Percentiles rank a stretch among this genome's conserved stretches.
Evolutionary conservation across 2,329 filamentous ascomycete species (phyloP).

Genomic region (Aspergillus tubingensis): DNA sequence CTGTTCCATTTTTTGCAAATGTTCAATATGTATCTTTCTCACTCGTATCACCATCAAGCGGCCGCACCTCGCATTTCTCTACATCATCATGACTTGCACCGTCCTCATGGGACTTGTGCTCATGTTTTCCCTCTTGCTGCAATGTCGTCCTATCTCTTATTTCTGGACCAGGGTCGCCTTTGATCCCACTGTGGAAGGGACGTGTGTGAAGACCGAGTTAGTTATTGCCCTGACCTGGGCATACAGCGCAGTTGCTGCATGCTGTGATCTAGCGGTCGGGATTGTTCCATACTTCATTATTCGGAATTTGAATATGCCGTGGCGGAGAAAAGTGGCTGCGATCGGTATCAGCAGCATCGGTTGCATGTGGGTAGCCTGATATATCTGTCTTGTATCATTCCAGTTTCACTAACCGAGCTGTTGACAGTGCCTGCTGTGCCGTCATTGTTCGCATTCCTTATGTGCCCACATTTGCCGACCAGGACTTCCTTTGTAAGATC

Average conservation of each 20-base stretch:
- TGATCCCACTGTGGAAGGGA: slow-evolving; percentile 31
- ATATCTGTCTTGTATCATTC: no score
- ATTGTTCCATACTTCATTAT: slow-evolving; percentile 43
- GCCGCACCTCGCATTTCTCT: slow-evolving; percentile 51
- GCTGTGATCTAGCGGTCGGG: slow-evolving; percentile 54
- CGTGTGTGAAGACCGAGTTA: slow-evolving; percentile 42
- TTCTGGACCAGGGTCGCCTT: slow-evolving; percentile 47
- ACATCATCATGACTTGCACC: slow-evolving; percentile 46
- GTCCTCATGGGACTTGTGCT: slow-evolving; percentile 49
- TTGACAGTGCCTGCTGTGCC: not conserved
- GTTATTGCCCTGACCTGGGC: slow-evolving; percentile 30
- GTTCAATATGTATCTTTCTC: slow-evolving; percentile 56
- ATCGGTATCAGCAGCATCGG: not conserved
- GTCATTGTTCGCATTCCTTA: slow-evolving; percentile 7
- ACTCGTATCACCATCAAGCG: slow-evolving; percentile 50
- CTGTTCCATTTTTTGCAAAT: slow-evolving; percentile 50
- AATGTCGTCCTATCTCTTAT: slow-evolving; percentile 51
- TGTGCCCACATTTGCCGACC: not conserved
- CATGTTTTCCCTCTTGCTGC: slow-evolving; percentile 52
- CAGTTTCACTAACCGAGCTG: not conserved
- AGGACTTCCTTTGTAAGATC: not conserved
- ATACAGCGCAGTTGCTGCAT: slow-evolving; percentile 29
- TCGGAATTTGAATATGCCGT: not conserved
- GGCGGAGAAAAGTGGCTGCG: not conserved
- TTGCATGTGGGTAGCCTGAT: not conserved